Evolutionary conservation across 2,329 filamentous ascomycete species (phyloP).

Genomic region (Fusarium vanettenii): DNA sequence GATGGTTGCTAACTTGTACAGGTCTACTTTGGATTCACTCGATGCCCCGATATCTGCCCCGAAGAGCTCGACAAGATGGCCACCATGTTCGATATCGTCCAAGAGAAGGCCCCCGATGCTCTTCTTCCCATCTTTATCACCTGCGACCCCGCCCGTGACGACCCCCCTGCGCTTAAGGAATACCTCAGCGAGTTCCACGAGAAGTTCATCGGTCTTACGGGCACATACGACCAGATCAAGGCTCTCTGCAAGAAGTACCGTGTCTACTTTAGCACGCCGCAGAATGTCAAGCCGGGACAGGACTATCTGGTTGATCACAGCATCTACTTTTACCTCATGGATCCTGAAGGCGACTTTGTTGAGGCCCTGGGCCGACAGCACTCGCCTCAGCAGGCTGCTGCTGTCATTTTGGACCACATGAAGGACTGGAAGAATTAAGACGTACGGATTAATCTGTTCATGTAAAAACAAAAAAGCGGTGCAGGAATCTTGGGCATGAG

Average conservation of each 20-base stretch:
- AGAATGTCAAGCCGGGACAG: slow-evolving; percentile 88
- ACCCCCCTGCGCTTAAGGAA: slow-evolving; percentile 82
- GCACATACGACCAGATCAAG: slow-evolving; percentile 94
- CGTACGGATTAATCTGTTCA: not conserved
- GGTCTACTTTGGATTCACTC: slow-evolving; percentile 98
- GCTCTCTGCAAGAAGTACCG: slow-evolving; percentile 94
- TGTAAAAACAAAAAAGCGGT: slow-evolving; percentile 14
- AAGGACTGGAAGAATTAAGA: slow-evolving; percentile 62
- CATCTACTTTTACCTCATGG: slow-evolving; percentile 99
- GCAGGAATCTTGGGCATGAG: slow-evolving; percentile 27
- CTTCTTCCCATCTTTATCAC: slow-evolving; percentile 91
- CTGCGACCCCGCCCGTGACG: slow-evolving; percentile 93
- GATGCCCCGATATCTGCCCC: slow-evolving; percentile 98
- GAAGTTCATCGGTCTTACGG: slow-evolving; percentile 87
- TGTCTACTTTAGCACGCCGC: slow-evolving; percentile 96
- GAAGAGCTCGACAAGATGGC: slow-evolving; percentile 99
- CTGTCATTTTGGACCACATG: slow-evolving; percentile 87
- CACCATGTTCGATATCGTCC: slow-evolving; percentile 84
- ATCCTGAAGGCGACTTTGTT: slow-evolving; percentile 97
- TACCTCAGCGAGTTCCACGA: slow-evolving; percentile 94
- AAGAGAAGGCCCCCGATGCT: slow-evolving; percentile 60
- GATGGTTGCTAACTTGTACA: slow-evolving; percentile 50
- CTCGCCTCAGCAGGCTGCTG: slow-evolving; percentile 85
- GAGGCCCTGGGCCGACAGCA: slow-evolving; percentile 96
- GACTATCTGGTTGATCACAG: slow-evolving; percentile 99